Conservation (phyloP, 805 yeast species). For the Lachancea thermotolerans region DNA sequence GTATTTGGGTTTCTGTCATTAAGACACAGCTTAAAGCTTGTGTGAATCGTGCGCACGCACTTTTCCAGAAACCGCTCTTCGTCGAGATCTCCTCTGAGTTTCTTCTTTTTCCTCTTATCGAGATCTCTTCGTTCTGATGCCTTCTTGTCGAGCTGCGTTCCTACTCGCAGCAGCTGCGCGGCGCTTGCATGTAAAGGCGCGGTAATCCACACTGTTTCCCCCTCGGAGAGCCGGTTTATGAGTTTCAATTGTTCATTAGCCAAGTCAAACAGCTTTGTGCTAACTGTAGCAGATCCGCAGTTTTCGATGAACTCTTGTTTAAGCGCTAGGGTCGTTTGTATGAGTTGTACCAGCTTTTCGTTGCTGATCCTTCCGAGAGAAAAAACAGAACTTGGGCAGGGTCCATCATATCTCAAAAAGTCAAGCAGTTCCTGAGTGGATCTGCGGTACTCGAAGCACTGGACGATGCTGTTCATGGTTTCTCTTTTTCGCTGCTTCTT, state of each 20-base stretch:
- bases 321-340: conserved; percentile 2
- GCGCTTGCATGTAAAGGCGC: conserved; percentile 18
- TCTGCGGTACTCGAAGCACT: not conserved
- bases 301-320: conserved; percentile 1
- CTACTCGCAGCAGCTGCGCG: conserved; percentile 13
- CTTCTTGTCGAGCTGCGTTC: conserved; percentile 4
- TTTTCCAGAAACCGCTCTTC: conserved; percentile 38
- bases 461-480: not conserved
- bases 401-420: not conserved
- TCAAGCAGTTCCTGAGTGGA: not conserved
- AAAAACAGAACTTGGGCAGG: not conserved
- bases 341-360: conserved; percentile 4
- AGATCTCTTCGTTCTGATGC: not conserved
- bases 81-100: conserved; percentile 20
- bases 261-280: conserved; percentile 14
- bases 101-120: conserved; percentile 5
- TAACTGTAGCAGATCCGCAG: not conserved
- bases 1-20: conserved; percentile 64
- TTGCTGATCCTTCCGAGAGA: not conserved
- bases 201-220: conserved; percentile 45
- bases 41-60: conserved; percentile 60
- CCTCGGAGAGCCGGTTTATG: conserved; percentile 48
- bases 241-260: conserved; percentile 38
- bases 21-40: conserved; percentile 67
- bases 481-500: not conserved